Evolutionary conservation across 2,329 filamentous ascomycete species (phyloP).

Genomic region (Pseudofabraea citricarpa): DNA sequence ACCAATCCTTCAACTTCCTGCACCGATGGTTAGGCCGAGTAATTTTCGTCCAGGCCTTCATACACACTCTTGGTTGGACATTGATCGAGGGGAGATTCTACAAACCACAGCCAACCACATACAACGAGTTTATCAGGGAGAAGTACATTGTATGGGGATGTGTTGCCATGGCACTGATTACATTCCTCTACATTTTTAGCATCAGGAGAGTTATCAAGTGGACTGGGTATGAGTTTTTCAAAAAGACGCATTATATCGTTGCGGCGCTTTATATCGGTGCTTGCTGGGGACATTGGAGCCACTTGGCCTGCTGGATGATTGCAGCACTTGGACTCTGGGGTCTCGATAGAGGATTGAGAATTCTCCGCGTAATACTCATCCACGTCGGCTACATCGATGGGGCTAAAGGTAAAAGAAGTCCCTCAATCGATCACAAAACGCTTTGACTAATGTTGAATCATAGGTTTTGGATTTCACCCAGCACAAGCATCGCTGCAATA

Average conservation of each 20-base stretch:
- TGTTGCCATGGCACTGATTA: constrained; percentile 61
- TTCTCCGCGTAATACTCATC: constrained; percentile 52
- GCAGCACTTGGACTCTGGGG: constrained; percentile 61
- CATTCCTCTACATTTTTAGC: constrained; percentile 56
- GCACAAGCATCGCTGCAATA: constrained; percentile 44
- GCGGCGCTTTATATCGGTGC: constrained; percentile 72
- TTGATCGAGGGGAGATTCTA: constrained; percentile 63
- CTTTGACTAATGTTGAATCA: constrained; percentile 5
- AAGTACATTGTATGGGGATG: constrained; percentile 70
- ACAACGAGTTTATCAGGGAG: constrained; percentile 52
- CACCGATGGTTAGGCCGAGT: constrained; percentile 73
- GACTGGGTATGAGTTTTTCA: constrained; percentile 75
- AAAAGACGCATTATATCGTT: constrained; percentile 68
- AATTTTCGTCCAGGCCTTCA: constrained; percentile 60
- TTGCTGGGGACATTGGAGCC: constrained; percentile 70
- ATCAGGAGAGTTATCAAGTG: constrained; percentile 52
- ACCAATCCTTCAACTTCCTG: constrained; percentile 73
- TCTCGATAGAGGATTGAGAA: constrained; percentile 55
- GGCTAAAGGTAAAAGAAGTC: constrained; percentile 22
- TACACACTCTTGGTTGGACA: constrained; percentile 70
- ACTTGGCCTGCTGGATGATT: constrained; percentile 64
- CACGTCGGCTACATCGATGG: constrained; percentile 50
- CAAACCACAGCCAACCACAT: constrained; percentile 62
- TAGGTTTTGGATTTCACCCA: constrained; percentile 48
- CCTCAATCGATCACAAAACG: background rate